Evolutionary conservation across 106 monocot genomes (phyloP).

Genomic region (Dendrobium nobile): DNA sequence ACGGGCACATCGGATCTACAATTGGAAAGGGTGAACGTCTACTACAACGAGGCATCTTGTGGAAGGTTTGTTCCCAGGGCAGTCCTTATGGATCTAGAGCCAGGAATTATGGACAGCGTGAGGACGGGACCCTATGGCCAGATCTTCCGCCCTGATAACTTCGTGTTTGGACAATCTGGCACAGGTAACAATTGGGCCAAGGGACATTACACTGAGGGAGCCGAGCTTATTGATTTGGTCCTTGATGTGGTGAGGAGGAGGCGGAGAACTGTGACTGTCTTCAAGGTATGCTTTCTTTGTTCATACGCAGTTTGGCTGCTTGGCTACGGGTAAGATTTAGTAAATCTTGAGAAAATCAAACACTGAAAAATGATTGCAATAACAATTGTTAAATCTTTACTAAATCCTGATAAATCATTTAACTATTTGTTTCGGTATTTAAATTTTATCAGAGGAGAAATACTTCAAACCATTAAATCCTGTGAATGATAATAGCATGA

Average conservation of each 20-base stretch:
- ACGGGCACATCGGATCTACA: neutral
- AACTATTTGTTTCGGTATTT: too few species aligned
- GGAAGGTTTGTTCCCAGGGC: constrained; percentile 3
- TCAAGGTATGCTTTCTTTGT: neutral
- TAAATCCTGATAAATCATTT: too few species aligned
- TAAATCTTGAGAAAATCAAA: too few species aligned
- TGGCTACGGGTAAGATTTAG: too few species aligned
- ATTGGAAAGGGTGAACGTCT: neutral
- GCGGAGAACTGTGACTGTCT: constrained; percentile 6
- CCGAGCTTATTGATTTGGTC: neutral
- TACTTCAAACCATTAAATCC: too few species aligned
- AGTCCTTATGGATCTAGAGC: neutral
- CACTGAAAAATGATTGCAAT: too few species aligned
- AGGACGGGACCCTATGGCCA: constrained; percentile 1
- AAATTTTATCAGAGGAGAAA: too few species aligned
- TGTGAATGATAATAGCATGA: too few species aligned
- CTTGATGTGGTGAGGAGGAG: constrained; percentile 5
- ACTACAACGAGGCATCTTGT: constrained; percentile 1
- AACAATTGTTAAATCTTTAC: too few species aligned
- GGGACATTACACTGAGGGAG: constrained; percentile 2
- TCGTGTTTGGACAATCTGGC: neutral
- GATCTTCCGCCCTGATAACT: constrained; percentile 1
- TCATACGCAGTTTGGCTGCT: neutral
- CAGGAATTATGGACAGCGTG: constrained; percentile 1
- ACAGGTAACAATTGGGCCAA: neutral